phyloP scores from a whole-genome alignment of 495 filamentous ascomycete species.

The Pyrenopolyporus hunteri region DNA sequence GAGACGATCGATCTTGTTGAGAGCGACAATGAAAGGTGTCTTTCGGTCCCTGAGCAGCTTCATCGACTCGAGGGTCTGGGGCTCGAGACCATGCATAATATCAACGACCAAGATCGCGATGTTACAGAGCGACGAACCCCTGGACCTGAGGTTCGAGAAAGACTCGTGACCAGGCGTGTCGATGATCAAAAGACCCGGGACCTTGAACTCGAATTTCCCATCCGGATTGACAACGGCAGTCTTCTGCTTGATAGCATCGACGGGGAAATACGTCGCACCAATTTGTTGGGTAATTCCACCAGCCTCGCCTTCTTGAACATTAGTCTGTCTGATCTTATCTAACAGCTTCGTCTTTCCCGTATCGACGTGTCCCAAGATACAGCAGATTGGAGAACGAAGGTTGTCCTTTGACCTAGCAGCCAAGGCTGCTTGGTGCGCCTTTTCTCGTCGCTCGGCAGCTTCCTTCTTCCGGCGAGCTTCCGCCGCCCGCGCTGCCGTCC shows the following conservation, averaged over 20 bases:
- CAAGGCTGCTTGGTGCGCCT: slow-evolving; percentile 87
- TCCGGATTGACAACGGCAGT: slow-evolving; percentile 92
- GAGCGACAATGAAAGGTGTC: slow-evolving; percentile 97
- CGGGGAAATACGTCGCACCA: slow-evolving; percentile 99
- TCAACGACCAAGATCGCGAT: slow-evolving; percentile 99
- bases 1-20: slow-evolving; percentile 99
- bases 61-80: slow-evolving; percentile 98
- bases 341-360: slow-evolving; percentile 99
- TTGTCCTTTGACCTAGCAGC: slow-evolving; percentile 92
- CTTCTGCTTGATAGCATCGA: slow-evolving; percentile 89
- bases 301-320: slow-evolving; percentile 98
- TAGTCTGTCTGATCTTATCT: slow-evolving; percentile 98
- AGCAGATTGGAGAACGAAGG: slow-evolving; percentile 97
- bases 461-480: slow-evolving; percentile 81
- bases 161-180: slow-evolving; percentile 99
- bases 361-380: slow-evolving; percentile 99
- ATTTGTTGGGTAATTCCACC: slow-evolving; percentile 99
- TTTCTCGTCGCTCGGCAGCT: slow-evolving; percentile 85
- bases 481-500: slow-evolving; percentile 68
- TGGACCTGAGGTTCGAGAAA: slow-evolving; percentile 95
- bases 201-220: slow-evolving; percentile 92
- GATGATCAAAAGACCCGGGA: slow-evolving; percentile 95
- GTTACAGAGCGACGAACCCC: slow-evolving; percentile 97
- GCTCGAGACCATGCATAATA: slow-evolving; percentile 99
- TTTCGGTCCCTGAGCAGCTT: slow-evolving; percentile 87